Evolutionary conservation across 306 rosid genomes (phyloP), one percentile per base, ranked within the genome.

Genomic region (Arachis stenosperma): DNA sequence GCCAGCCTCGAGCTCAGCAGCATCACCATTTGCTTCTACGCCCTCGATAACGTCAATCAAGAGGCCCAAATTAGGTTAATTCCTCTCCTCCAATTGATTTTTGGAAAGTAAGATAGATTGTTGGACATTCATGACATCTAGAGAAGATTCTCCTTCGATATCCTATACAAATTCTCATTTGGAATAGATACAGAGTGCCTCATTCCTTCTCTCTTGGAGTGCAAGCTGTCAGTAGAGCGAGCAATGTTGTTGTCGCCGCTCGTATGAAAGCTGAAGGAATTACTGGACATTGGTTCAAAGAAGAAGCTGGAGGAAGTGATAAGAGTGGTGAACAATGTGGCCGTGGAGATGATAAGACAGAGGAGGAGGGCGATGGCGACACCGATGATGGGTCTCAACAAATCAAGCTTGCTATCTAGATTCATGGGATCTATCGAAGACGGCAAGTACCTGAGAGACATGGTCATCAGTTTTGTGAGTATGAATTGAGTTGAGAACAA

Each of bases 181-280:
- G 97, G 91, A 78, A 86, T 91, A 6, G 99, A 94, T 88, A 96
- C 93, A 0, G 89, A 86, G 4, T 88, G 99, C 54, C 88, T 94
- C 39, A 22, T 53, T 0, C 66, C 82, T 0, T 79, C 87, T 0
- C 74, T 94, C 5, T 96, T 95, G 0, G 52, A 70, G 0, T 88
- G 96, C 0, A 44, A 61, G 1, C 79, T 91, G 37, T 94, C 99
- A 0, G 99, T 96, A 0, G 81, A 83, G 80, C 63, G 99, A 6
- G 99, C 95, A 3, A 69, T 91, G 85, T 51, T 55, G 7, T 68
- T 86, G 1, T 88, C 89, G 0, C 91, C 97, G 2, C 6, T 84
- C 0, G 6, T 89, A 3, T 91, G 99, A 96, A 91, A 77, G 65
- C 17, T 78, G 3, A 94, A 91, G 63, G 54, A 92, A 1, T 12